phyloP scores from a whole-genome alignment of 495 filamentous ascomycete species.

The Geoglossum glabrum region DNA sequence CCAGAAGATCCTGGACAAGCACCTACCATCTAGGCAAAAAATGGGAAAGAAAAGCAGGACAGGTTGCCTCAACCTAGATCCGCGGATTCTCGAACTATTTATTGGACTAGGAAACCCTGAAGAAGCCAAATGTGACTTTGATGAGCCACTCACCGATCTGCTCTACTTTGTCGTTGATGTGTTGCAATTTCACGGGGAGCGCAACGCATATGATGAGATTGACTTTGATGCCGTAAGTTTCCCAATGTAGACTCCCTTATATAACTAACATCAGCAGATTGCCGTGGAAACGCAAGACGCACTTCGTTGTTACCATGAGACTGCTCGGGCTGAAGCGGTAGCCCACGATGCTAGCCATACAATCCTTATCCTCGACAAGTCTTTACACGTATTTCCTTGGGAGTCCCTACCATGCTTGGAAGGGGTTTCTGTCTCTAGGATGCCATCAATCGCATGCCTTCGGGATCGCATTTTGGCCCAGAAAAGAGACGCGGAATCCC shows the following conservation, averaged over 20 bases:
- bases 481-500: conserved; percentile 14
- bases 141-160: conserved; percentile 71
- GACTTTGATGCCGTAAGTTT: conserved; percentile 55
- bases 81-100: conserved; percentile 68
- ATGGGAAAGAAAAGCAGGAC: conserved; percentile 26
- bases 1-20: conserved; percentile 60
- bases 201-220: conserved; percentile 93
- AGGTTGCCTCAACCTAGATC: conserved; percentile 41
- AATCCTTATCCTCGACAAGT: conserved; percentile 81
- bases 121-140: conserved; percentile 43
- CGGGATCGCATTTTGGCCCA: conserved; percentile 42
- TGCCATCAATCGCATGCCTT: conserved; percentile 66
- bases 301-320: conserved; percentile 54
- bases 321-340: conserved; percentile 10
- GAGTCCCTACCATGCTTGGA: conserved; percentile 79
- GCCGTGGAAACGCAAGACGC: conserved; percentile 67
- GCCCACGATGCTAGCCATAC: conserved; percentile 40
- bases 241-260: background rate
- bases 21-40: conserved; percentile 73
- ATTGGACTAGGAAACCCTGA: conserved; percentile 60
- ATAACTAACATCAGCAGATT: conserved; percentile 25
- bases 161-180: conserved; percentile 94
- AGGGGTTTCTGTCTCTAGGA: conserved; percentile 56
- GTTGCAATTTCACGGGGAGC: conserved; percentile 86
- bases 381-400: conserved; percentile 82